Conservation (phyloP, 1,139 yeast genomes). For the Arxiozyma bovina region DNA sequence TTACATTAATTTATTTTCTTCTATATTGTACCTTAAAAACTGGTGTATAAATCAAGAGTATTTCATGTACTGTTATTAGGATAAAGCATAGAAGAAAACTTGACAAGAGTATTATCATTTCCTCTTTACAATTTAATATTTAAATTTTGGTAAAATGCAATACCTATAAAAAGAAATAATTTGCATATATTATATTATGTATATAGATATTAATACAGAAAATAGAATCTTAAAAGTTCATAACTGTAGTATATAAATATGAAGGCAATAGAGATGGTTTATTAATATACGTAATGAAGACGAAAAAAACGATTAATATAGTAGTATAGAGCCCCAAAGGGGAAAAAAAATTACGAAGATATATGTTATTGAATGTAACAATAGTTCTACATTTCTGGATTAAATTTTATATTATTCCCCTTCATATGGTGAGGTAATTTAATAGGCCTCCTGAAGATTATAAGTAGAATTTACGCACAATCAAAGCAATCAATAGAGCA, state of each 20-base stretch:
- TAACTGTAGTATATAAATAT: not conserved
- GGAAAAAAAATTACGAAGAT: not conserved
- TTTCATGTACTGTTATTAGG: too few species aligned
- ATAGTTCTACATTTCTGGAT: not conserved
- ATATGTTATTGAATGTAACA: too few species aligned
- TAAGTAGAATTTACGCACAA: constrained; percentile 54
- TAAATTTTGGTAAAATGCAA: not conserved
- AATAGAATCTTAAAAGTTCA: not conserved
- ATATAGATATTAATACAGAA: not conserved
- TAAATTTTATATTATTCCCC: too few species aligned
- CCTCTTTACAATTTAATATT: not conserved
- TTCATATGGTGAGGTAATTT: not conserved
- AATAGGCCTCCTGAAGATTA: constrained; percentile 21
- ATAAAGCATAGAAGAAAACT: too few species aligned
- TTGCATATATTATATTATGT: not conserved
- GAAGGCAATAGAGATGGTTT: not conserved
- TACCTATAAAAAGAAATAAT: not conserved
- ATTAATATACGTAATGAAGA: not conserved
- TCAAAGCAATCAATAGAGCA: constrained; percentile 49
- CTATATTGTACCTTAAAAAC: not conserved
- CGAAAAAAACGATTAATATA: not conserved
- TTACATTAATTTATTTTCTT: not conserved
- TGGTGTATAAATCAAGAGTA: not conserved
- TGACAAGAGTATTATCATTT: not conserved
- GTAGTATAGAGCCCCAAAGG: not conserved